Conservation (phyloP, 2,329 filamentous ascomycete genomes). For the Paraconiothyrium brasiliense region DNA sequence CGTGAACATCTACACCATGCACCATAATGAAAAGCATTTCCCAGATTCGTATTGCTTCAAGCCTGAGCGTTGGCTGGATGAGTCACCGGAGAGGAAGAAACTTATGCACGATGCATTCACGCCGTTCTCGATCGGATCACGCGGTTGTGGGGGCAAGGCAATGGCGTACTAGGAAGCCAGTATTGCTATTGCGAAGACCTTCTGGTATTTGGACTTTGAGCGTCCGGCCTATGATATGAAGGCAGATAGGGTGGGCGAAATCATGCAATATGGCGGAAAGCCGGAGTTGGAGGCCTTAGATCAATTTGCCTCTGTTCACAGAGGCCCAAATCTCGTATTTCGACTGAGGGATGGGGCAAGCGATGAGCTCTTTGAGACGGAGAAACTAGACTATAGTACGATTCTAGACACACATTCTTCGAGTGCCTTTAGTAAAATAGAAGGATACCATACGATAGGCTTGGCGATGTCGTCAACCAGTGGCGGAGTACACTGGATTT, state of each 20-base stretch:
- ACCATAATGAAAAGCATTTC: conserved; percentile 16
- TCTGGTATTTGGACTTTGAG: conserved; percentile 9
- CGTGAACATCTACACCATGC: conserved; percentile 22
- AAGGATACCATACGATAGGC: no score
- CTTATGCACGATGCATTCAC: conserved; percentile 16
- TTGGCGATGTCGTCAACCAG: conserved; percentile 57
- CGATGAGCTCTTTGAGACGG: neutral
- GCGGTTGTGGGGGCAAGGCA: conserved; percentile 18
- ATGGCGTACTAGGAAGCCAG: conserved; percentile 19
- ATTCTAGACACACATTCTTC: no score
- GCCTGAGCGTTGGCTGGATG: conserved; percentile 13
- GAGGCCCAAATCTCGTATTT: neutral
- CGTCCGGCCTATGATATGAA: neutral
- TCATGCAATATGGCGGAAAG: neutral
- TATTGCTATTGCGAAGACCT: neutral
- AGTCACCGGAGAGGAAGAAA: neutral
- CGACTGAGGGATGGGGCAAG: neutral
- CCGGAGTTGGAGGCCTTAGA: neutral
- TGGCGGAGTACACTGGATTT: conserved; percentile 54
- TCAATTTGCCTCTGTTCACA: neutral
- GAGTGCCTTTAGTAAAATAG: conserved; percentile 21
- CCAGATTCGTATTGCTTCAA: conserved; percentile 6
- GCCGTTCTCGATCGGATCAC: conserved; percentile 17
- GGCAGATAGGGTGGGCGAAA: neutral
- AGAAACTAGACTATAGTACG: no score